Conservation (phyloP, 108 stramenopile species). For the Cyclotella baltica region DNA sequence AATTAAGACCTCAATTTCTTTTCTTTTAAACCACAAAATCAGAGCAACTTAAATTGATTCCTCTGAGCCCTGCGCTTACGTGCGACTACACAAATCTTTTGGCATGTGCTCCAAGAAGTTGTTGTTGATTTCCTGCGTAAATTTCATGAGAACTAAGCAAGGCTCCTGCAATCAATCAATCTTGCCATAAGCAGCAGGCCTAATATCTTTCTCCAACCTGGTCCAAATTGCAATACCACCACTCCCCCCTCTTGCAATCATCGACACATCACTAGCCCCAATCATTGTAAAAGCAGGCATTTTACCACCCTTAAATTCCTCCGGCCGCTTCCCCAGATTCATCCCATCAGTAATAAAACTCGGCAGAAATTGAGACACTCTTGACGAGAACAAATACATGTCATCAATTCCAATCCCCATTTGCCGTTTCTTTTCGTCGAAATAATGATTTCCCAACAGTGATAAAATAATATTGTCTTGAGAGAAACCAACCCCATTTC, state of each 20-base stretch:
- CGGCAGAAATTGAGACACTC: slow-evolving; percentile 55
- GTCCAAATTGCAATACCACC: slow-evolving; percentile 80
- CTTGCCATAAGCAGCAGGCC: slow-evolving; percentile 64
- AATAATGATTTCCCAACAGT: slow-evolving; percentile 62
- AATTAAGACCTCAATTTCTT: too few species aligned
- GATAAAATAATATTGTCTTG: slow-evolving; percentile 56
- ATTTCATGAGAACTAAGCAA: neutral
- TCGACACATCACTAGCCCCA: slow-evolving; percentile 65
- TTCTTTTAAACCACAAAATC: too few species aligned
- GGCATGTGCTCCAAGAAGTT: neutral
- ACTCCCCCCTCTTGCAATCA: slow-evolving; percentile 69
- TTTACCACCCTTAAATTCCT: slow-evolving; percentile 39
- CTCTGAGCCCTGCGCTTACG: too few species aligned
- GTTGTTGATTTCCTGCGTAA: neutral
- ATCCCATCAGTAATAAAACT: slow-evolving; percentile 57
- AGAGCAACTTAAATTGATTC: too few species aligned
- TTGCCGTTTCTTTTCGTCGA: slow-evolving; percentile 54
- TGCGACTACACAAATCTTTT: too few species aligned
- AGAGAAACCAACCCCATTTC: slow-evolving; percentile 67
- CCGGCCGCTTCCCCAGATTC: slow-evolving; percentile 61
- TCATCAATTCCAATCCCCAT: slow-evolving; percentile 71
- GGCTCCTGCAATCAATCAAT: neutral
- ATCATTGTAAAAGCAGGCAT: slow-evolving; percentile 73
- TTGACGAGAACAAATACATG: slow-evolving; percentile 54
- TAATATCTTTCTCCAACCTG: slow-evolving; percentile 64